These are phyloP conservation scores for Zopfochytrium polystomum DNA, from an alignment of 371 early-diverging fungal genomes.

Conservation along the genomic window DNA sequence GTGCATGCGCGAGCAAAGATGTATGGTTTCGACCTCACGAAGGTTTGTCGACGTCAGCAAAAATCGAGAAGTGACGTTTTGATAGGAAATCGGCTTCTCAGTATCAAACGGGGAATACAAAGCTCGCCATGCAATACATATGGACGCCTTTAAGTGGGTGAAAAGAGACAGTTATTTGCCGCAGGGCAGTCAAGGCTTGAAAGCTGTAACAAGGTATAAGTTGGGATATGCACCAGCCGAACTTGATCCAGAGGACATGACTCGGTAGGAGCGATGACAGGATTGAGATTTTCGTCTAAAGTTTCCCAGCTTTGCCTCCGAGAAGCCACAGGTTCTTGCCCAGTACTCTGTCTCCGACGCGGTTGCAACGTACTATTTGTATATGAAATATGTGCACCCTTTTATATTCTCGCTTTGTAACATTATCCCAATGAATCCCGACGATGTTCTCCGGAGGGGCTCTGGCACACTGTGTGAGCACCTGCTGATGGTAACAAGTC, in stretches of 20 bases:
- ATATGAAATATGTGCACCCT: constrained; percentile 99
- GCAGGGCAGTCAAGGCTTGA: constrained; percentile 95
- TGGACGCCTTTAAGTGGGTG: constrained; percentile 99
- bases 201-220: constrained; percentile 94
- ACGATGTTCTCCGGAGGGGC: constrained; percentile 96
- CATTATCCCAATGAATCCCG: constrained; percentile 96
- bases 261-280: constrained; percentile 45
- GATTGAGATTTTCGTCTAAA: constrained; percentile 5
- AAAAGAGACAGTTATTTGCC: constrained; percentile 99
- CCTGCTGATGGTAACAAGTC: constrained; percentile 80
- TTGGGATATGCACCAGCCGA: constrained; percentile 99
- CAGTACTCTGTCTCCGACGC: constrained; percentile 99
- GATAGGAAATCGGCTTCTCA: constrained; percentile 79
- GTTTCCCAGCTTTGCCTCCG: constrained; percentile 73
- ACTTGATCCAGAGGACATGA: constrained; percentile 99
- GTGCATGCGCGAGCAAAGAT: constrained; percentile 82
- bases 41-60: constrained; percentile 12
- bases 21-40: constrained; percentile 79
- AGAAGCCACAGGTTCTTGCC: constrained; percentile 94
- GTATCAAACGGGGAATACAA: constrained; percentile 84
- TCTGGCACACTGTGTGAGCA: constrained; percentile 98
- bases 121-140: constrained; percentile 86
- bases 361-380: constrained; percentile 98
- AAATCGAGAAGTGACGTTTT: background rate
- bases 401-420: constrained; percentile 99